Evolutionary conservation across 306 rosid genomes (phyloP).

Genomic region (Gynostemma pentaphyllum): DNA sequence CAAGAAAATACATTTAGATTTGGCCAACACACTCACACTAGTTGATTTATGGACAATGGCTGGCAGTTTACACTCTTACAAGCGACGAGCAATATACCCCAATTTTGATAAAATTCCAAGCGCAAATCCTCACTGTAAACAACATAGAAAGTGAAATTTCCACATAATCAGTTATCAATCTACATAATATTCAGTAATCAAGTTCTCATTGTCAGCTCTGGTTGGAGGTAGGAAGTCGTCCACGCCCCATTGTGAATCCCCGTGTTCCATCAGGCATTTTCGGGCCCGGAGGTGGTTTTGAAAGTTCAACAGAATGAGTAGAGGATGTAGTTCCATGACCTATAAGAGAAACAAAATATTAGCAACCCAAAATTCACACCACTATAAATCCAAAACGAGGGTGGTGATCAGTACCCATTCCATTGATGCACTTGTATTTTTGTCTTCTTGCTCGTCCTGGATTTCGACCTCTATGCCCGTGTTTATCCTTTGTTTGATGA

Average conservation of each 20-base stretch:
- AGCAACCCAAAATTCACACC: neutral
- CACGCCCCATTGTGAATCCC: conserved; percentile 94
- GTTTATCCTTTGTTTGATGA: conserved; percentile 45
- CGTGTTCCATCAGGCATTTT: conserved; percentile 96
- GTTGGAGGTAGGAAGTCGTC: conserved; percentile 42
- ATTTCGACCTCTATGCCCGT: conserved; percentile 54
- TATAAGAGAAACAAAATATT: conserved; percentile 10
- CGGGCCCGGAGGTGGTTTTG: conserved; percentile 95
- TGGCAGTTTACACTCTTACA: too few relatives aligned
- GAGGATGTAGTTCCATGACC: conserved; percentile 69
- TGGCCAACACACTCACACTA: neutral
- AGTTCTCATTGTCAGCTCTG: conserved; percentile 26
- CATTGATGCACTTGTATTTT: conserved; percentile 56
- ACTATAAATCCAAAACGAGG: neutral
- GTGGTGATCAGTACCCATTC: conserved; percentile 39
- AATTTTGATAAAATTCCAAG: too few relatives aligned
- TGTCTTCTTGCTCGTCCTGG: conserved; percentile 53
- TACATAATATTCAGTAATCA: too few relatives aligned
- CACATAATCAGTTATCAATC: neutral
- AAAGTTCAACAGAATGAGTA: conserved; percentile 39
- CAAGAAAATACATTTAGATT: conserved; percentile 2
- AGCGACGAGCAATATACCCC: too few relatives aligned
- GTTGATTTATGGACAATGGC: neutral
- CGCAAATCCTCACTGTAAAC: neutral
- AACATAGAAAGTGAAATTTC: neutral